Evolutionary conservation across 2,329 filamentous ascomycete species (phyloP), one percentile per base, ranked within the genome.

Genomic region (Aspergillus brunneoviolaceus): DNA sequence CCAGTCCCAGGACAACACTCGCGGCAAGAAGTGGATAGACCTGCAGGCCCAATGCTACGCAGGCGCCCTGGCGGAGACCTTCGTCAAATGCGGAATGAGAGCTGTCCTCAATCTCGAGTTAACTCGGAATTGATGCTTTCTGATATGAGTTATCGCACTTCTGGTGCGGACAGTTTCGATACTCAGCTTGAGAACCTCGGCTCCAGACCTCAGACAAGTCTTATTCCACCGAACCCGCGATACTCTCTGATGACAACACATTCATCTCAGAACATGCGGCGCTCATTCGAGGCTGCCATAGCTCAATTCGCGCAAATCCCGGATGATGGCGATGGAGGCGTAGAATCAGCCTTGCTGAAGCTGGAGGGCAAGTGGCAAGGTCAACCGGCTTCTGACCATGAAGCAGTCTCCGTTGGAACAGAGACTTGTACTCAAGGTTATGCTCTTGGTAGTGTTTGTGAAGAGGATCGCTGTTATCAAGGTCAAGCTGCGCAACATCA

Each of bases 331-430:
- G 91, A 96, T 70, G 92, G 92, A 6, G 94, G 94, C 12, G 88
- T 98, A 27, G 95, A 98, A 71, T 92, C 93, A n/a, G 91, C 95
- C 0, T 76, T 99, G 54, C 78, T 93, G 67, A 99, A 98, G 70
- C 82, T 99, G 0, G 95, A 99, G 78, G 95, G 95, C 10, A 94
- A 87, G 66, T 95, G 89, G 71, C 60, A 63, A 51, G 61, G 53
- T 2, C 21, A 52, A 21, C 49, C 63, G 33, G 57, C 42, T 16
- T 51, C 49, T 31, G 61, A 55, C 49, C 51, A 27, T 6, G 58
- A 21, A 12, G 27, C 56, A 14, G 49, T 33, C 27, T 54, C 23
- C 21, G 49, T 55, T 12, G 33, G 55, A n/a, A 21, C 59, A 31
- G 50, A 39, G 16, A 33, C 52, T 5, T 25, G 42, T 5, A 51